Evolutionary conservation across 2,329 filamentous ascomycete species (phyloP).

Genomic region (Macroventuria anomochaeta): DNA sequence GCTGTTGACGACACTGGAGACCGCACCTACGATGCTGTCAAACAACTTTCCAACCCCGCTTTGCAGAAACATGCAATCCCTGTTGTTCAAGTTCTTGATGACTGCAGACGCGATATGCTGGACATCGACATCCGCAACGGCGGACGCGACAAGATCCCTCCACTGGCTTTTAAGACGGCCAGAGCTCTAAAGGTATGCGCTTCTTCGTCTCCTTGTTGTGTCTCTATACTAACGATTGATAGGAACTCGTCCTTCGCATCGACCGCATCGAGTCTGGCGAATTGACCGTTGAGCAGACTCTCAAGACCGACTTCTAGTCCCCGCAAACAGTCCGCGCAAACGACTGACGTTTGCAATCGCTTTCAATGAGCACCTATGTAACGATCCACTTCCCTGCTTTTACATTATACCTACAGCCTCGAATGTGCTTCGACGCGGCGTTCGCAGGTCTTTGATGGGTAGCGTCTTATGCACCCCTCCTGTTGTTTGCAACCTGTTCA

Average conservation of each 20-base stretch:
- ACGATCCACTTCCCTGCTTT: constrained; percentile 1
- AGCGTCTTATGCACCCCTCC: background rate
- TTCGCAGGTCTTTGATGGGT: background rate
- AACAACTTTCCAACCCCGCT: constrained; percentile 57
- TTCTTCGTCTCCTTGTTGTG: too few relatives aligned
- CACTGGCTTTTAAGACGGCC: constrained; percentile 86
- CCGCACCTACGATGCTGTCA: constrained; percentile 64
- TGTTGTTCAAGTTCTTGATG: constrained; percentile 63
- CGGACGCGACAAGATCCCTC: constrained; percentile 70
- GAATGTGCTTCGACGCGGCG: background rate
- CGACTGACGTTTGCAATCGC: background rate
- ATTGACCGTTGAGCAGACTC: constrained; percentile 42
- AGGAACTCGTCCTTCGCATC: constrained; percentile 52
- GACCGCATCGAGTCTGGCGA: constrained; percentile 51
- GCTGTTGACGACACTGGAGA: constrained; percentile 74
- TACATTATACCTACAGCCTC: background rate
- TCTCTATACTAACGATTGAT: background rate
- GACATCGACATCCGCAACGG: constrained; percentile 67
- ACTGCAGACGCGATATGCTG: constrained; percentile 70
- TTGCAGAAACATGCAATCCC: constrained; percentile 59
- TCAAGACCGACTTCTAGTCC: constrained; percentile 41
- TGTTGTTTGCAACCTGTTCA: constrained; percentile 2
- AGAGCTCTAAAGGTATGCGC: constrained; percentile 72
- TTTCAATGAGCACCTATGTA: background rate
- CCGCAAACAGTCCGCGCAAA: background rate